These are phyloP conservation scores for Ciborinia camelliae DNA, from an alignment of 2,329 filamentous ascomycete genomes.

Conservation along the genomic window DNA sequence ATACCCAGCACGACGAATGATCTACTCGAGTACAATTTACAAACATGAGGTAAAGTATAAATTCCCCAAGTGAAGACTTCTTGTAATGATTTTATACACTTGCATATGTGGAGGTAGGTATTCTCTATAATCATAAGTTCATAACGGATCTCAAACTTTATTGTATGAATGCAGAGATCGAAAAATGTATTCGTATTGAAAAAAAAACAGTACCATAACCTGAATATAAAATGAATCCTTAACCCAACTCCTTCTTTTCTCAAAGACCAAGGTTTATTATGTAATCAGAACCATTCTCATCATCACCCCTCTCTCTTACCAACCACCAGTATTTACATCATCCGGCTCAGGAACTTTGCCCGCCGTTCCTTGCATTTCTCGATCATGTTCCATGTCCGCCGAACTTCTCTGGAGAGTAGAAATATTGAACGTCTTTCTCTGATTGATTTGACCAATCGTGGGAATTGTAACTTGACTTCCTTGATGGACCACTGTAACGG, in stretches of 20 bases:
- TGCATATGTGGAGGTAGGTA: neutral
- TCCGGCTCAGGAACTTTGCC: slow-evolving; percentile 12
- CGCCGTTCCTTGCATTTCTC: slow-evolving; percentile 10
- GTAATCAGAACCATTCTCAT: neutral
- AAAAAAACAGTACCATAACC: neutral
- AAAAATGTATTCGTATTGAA: neutral
- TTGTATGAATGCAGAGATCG: neutral
- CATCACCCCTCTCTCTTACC: neutral
- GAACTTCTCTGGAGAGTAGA: slow-evolving; percentile 5
- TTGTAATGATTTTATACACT: neutral
- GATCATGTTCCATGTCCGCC: slow-evolving; percentile 11
- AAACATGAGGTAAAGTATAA: too few species aligned
- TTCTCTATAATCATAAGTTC: neutral
- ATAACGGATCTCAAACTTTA: neutral
- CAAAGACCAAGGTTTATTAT: neutral
- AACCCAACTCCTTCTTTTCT: neutral
- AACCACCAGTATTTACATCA: slow-evolving; percentile 17
- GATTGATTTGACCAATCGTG: neutral
- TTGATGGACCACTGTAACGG: slow-evolving; percentile 11
- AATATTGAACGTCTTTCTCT: slow-evolving; percentile 8
- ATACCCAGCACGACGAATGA: too few species aligned
- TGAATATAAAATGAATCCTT: neutral
- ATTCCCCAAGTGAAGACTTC: too few species aligned
- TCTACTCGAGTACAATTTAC: neutral
- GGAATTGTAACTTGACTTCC: slow-evolving; percentile 7